Evolutionary conservation across 768 basidiomycete genomes (phyloP).

Genomic region (Naematelia encephala): DNA sequence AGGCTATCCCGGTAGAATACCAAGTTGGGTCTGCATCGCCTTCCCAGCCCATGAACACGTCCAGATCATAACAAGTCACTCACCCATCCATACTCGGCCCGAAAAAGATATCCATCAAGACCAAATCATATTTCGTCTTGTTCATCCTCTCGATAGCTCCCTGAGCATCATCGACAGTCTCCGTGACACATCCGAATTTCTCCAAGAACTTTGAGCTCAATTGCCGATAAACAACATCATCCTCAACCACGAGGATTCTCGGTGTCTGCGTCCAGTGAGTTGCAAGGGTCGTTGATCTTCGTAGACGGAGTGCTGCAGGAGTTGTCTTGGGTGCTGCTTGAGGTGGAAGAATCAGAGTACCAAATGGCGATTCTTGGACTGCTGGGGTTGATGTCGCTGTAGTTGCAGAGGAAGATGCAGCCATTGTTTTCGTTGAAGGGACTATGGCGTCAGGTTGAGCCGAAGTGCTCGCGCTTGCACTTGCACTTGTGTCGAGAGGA

Average conservation of each 20-base stretch:
- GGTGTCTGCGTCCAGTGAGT: constrained; percentile 57
- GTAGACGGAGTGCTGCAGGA: constrained; percentile 4
- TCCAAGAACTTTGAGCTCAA: constrained; percentile 89
- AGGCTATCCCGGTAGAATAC: too few relatives aligned
- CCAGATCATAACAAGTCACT: constrained; percentile 7
- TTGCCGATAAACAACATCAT: constrained; percentile 85
- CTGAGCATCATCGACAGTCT: constrained; percentile 89
- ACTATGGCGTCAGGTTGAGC: not conserved
- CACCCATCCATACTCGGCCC: constrained; percentile 53
- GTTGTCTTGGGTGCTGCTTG: not conserved
- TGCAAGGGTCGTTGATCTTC: constrained; percentile 23
- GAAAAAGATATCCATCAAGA: constrained; percentile 96
- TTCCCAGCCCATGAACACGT: too few relatives aligned
- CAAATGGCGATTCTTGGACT: constrained; percentile 27
- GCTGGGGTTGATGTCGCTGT: not conserved
- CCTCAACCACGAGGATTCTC: constrained; percentile 86
- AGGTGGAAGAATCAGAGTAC: constrained; percentile 20
- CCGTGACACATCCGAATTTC: constrained; percentile 90
- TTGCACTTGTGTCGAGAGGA: constrained; percentile 14
- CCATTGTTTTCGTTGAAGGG: not conserved
- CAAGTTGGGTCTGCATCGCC: too few relatives aligned
- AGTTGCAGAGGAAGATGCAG: not conserved
- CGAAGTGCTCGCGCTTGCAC: not conserved
- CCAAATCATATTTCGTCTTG: constrained; percentile 89
- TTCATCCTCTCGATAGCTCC: constrained; percentile 96